Conservation (phyloP, 2,329 filamentous ascomycete genomes). For the Elsinoe batatas region DNA sequence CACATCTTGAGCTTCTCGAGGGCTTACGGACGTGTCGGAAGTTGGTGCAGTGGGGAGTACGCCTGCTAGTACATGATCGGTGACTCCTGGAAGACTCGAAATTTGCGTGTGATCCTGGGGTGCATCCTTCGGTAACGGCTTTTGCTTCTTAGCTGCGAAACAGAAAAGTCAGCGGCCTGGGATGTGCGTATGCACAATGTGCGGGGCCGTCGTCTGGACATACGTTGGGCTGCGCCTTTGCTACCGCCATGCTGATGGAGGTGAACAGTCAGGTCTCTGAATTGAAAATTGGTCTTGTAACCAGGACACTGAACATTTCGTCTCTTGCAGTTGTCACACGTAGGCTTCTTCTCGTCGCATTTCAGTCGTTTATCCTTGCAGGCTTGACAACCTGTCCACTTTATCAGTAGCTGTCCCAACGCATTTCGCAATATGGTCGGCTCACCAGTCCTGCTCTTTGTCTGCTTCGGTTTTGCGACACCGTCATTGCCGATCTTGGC, state of each 20-base stretch:
- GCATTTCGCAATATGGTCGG: background rate
- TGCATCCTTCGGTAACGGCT: background rate
- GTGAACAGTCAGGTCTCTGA: slow-evolving; percentile 7
- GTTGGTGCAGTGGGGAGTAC: background rate
- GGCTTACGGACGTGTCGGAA: background rate
- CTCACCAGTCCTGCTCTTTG: slow-evolving; percentile 65
- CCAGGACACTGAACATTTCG: slow-evolving; percentile 58
- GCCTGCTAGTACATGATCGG: background rate
- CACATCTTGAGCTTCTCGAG: background rate
- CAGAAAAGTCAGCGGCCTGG: background rate
- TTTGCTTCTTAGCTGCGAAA: background rate
- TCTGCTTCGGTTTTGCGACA: slow-evolving; percentile 56
- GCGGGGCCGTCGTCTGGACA: background rate
- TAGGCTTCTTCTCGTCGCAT: slow-evolving; percentile 63
- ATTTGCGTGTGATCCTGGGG: background rate
- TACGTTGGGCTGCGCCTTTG: background rate
- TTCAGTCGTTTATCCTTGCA: slow-evolving; percentile 66
- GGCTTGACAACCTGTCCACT: slow-evolving; percentile 53
- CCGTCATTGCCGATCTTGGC: slow-evolving; percentile 25
- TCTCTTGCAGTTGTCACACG: slow-evolving; percentile 55
- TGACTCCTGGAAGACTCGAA: background rate
- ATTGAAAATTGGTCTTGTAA: slow-evolving; percentile 69
- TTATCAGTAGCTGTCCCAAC: slow-evolving; percentile 19
- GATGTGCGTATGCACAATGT: background rate
- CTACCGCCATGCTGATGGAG: slow-evolving; percentile 2